Percentiles rank a stretch among this genome's conserved stretches.
Evolutionary conservation across 2,329 filamentous ascomycete species (phyloP).

Genomic region (Atkinsonella texensis): DNA sequence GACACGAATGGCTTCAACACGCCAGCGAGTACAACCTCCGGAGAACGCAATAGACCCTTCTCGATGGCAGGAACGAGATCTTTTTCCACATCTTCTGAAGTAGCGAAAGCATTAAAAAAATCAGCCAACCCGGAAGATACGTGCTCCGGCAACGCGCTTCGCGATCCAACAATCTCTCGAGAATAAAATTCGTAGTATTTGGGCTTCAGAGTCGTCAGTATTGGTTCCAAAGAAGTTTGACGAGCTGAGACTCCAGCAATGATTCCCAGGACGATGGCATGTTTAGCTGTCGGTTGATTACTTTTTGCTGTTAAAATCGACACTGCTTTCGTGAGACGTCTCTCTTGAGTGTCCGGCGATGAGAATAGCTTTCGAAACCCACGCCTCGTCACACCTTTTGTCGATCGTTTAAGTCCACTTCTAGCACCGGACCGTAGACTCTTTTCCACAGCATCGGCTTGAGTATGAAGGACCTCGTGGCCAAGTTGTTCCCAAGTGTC

Average conservation of each 20-base stretch:
- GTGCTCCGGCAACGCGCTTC: slow-evolving; percentile 56
- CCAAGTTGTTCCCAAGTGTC: slow-evolving; percentile 53
- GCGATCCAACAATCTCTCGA: slow-evolving; percentile 74
- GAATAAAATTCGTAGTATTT: slow-evolving; percentile 73
- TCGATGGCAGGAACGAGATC: slow-evolving; percentile 73
- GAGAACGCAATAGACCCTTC: slow-evolving; percentile 77
- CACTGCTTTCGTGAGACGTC: slow-evolving; percentile 51
- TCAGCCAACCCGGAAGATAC: slow-evolving; percentile 63
- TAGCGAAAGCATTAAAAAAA: slow-evolving; percentile 70
- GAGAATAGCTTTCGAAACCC: slow-evolving; percentile 66
- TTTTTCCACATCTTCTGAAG: slow-evolving; percentile 59
- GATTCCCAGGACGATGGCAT: slow-evolving; percentile 70
- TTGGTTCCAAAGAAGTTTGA: slow-evolving; percentile 47
- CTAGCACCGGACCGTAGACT: slow-evolving; percentile 58
- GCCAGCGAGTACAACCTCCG: slow-evolving; percentile 76
- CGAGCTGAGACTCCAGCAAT: slow-evolving; percentile 78
- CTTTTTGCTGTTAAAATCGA: slow-evolving; percentile 57
- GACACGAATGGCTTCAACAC: slow-evolving; percentile 62
- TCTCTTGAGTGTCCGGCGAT: slow-evolving; percentile 39
- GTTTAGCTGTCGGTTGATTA: slow-evolving; percentile 49
- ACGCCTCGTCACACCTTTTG: slow-evolving; percentile 65
- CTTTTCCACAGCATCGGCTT: slow-evolving; percentile 65
- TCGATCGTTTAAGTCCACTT: slow-evolving; percentile 56
- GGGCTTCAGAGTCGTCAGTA: slow-evolving; percentile 53
- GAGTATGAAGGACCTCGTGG: slow-evolving; percentile 51